Percentiles rank a stretch among this genome's conserved stretches.
phyloP scores from a whole-genome alignment of 768 basidiomycete genomes.

The Lactifluus hygrophoroides region DNA sequence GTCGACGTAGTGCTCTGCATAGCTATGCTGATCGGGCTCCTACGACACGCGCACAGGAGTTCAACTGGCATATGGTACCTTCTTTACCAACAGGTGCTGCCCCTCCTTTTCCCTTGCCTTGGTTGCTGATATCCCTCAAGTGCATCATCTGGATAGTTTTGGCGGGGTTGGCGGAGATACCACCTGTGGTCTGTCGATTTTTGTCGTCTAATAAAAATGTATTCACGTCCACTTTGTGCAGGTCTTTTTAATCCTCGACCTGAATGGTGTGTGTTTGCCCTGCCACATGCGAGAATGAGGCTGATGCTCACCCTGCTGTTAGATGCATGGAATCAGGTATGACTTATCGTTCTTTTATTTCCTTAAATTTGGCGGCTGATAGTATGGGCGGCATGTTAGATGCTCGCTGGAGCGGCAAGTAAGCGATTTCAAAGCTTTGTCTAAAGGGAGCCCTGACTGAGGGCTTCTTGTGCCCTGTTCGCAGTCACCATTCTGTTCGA shows the following conservation, averaged over 20 bases:
- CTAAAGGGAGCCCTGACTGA: background rate
- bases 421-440: background rate
- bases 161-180: background rate
- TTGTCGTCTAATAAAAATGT: background rate
- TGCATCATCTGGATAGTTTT: constrained; percentile 5
- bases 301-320: background rate
- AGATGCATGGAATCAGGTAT: background rate
- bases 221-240: background rate
- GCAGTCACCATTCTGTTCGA: background rate
- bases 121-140: background rate
- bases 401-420: background rate
- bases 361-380: background rate
- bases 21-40: background rate
- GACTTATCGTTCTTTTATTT: background rate
- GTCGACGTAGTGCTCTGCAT: background rate
- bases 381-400: background rate
- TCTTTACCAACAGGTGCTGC: constrained; percentile 10
- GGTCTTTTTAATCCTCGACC: background rate
- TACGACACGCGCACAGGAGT: background rate
- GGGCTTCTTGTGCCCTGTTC: background rate
- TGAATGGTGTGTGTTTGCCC: background rate
- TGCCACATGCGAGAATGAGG: background rate
- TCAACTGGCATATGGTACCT: constrained; percentile 3
- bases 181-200: background rate
- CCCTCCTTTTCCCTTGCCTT: background rate